Conservation (phyloP, 495 filamentous ascomycete genomes). For the Lentithecium fluviatile region DNA sequence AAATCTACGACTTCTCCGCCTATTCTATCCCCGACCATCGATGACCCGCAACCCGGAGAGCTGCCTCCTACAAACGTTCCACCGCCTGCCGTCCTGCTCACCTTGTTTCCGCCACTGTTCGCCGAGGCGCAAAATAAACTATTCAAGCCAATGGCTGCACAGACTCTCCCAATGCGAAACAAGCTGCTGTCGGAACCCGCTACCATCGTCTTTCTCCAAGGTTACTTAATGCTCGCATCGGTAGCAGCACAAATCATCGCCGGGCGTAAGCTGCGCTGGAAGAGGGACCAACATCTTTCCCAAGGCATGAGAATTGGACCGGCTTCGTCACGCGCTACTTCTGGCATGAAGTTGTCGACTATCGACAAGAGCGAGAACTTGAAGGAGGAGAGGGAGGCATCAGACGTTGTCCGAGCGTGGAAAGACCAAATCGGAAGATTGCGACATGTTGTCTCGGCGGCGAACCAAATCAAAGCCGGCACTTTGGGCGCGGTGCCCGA, state of each 20-base stretch:
- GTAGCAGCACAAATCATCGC: conserved; percentile 79
- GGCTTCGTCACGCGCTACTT: conserved; percentile 53
- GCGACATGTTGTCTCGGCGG: conserved; percentile 52
- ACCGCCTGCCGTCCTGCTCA: conserved; percentile 77
- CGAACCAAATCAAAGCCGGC: conserved; percentile 47
- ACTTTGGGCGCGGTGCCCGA: conserved; percentile 58
- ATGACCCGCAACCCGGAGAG: conserved; percentile 29
- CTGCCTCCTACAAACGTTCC: conserved; percentile 83
- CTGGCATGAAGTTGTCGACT: conserved; percentile 86
- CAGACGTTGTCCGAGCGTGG: conserved; percentile 76
- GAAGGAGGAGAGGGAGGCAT: conserved; percentile 83
- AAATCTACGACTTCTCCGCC: conserved; percentile 10
- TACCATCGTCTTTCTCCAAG: conserved; percentile 54
- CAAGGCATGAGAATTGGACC: conserved; percentile 83
- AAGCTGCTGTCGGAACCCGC: conserved; percentile 56
- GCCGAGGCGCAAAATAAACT: conserved; percentile 47
- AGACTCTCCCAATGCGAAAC: conserved; percentile 45
- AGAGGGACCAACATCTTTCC: conserved; percentile 78
- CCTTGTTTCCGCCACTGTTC: conserved; percentile 67
- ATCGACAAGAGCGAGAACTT: conserved; percentile 75
- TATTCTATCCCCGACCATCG: conserved; percentile 1
- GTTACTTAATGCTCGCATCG: conserved; percentile 48
- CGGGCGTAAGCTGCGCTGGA: conserved; percentile 84
- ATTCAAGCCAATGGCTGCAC: conserved; percentile 39
- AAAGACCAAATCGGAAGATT: conserved; percentile 62